Base-by-base conservation (phyloP, 1,284 basidiomycete genomes). In the Bjerkandera adusta region DNA sequence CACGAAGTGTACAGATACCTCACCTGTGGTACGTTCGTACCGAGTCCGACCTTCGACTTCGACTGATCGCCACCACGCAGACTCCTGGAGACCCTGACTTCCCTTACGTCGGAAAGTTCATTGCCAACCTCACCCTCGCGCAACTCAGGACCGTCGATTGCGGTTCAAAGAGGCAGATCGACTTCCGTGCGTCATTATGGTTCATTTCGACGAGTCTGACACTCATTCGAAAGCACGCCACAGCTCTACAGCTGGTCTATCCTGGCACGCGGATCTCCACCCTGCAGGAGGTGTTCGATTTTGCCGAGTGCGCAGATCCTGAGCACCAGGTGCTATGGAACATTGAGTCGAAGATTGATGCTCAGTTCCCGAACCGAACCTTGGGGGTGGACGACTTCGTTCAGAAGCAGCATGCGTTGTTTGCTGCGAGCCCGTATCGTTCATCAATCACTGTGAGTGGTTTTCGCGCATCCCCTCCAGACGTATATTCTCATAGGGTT, bases 141-240 rank as follows among this genome's bases (percentile, higher is more conserved):
- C 86, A 90, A 63, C 66, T 91, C 50, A 83, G 81, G 64, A 89
- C 85, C 4, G 65, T 90, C 39, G 86, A 90, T 58, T 90, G 88
- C 56, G 88, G 87, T 34, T 85, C 85, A n/a, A 70, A 75, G 54
- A 76, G 85, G 26, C 76, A 79, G 40, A 56, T 64, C 8, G 69
- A 73, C 46, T 89, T 79, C 56, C 85, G 86, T 81, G 68, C 26
- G 30, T 20, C 27, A 22, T 47, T 27, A 18, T 13, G 32, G 27
- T n/a, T 21, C 16, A 3, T 13, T 22, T n/a, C n/a, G n/a, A n/a
- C n/a, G n/a, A n/a, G n/a, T n/a, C n/a, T n/a, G n/a, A n/a, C n/a
- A n/a, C 16, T 15, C 2, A 47, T 8, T 24, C 47, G 18, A 27
- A 18, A 10, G n/a, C n/a, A n/a, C n/a, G n/a, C n/a, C n/a, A 47